phyloP scores from a whole-genome alignment of 2,329 filamentous ascomycete genomes.

The Aspergillus terreus region DNA sequence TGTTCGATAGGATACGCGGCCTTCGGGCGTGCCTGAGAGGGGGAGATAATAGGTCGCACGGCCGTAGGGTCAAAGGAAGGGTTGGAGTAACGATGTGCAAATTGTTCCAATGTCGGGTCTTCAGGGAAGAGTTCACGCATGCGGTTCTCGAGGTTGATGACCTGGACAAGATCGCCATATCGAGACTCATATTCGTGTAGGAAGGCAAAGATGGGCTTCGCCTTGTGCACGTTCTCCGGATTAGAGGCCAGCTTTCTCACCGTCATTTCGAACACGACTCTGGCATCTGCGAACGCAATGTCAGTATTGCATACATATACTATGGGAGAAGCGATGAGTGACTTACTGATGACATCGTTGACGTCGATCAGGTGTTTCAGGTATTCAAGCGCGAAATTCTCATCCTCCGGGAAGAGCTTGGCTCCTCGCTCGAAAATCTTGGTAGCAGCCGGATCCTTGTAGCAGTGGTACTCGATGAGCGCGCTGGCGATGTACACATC shows the following conservation, averaged over 20 bases:
- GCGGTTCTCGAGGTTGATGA: conserved; percentile 83
- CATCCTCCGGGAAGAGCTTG: conserved; percentile 89
- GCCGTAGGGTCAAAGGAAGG: conserved; percentile 76
- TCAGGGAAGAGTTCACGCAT: conserved; percentile 94
- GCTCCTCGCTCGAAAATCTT: conserved; percentile 96
- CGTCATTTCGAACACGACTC: conserved; percentile 93
- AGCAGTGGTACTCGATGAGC: conserved; percentile 90
- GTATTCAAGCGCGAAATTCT: conserved; percentile 90
- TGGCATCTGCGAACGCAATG: conserved; percentile 63
- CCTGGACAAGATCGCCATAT: conserved; percentile 87
- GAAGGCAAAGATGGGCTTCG: conserved; percentile 82
- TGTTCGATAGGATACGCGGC: conserved; percentile 31
- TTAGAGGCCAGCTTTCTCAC: conserved; percentile 78
- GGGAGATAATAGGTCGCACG: conserved; percentile 79
- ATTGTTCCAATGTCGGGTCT: conserved; percentile 72
- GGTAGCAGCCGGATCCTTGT: conserved; percentile 85
- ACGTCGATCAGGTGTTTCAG: conserved; percentile 89
- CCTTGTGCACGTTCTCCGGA: conserved; percentile 67
- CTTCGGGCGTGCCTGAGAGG: conserved; percentile 71
- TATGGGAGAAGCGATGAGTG: not conserved
- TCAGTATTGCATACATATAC: no score
- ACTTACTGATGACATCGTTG: conserved; percentile 89
- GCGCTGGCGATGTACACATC: conserved; percentile 95
- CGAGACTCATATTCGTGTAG: conserved; percentile 95
- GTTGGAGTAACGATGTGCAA: conserved; percentile 70